Percentiles rank a stretch among this genome's conserved stretches.
phyloP scores from a whole-genome alignment of 495 filamentous ascomycete genomes.

The Parmelia sp. region DNA sequence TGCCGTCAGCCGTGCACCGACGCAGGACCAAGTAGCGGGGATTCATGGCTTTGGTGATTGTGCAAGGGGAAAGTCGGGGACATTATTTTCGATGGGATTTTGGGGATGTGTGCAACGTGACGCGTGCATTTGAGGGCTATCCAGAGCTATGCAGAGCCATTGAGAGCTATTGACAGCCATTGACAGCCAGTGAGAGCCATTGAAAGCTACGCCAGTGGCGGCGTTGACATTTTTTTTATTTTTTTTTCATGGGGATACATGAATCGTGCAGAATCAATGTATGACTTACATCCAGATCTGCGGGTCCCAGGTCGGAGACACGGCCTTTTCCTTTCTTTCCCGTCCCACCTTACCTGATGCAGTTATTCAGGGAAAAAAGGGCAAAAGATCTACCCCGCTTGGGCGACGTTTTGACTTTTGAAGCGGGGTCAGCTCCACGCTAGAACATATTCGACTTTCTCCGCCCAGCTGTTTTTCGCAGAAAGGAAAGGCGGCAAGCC shows the following conservation, averaged over 20 bases:
- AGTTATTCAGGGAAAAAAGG: not conserved
- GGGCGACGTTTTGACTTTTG: not conserved
- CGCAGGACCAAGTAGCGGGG: not conserved
- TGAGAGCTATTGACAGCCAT: not conserved
- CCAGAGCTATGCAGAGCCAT: not conserved
- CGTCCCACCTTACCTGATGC: not conserved
- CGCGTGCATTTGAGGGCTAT: not conserved
- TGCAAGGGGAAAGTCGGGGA: not conserved
- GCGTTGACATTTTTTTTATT: too few species aligned
- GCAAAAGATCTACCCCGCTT: constrained; percentile 10
- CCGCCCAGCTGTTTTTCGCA: not conserved
- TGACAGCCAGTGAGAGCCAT: too few species aligned
- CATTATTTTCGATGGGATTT: not conserved
- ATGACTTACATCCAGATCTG: not conserved
- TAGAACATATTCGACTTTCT: not conserved
- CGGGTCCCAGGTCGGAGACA: not conserved
- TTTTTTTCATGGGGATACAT: too few species aligned
- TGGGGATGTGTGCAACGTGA: not conserved
- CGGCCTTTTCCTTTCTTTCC: not conserved
- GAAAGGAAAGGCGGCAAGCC: not conserved
- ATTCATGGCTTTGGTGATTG: not conserved
- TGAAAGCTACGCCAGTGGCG: too few species aligned
- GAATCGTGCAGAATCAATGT: not conserved
- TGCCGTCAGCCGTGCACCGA: not conserved
- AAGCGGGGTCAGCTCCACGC: constrained; percentile 9